phyloP scores from a whole-genome alignment of 2,329 filamentous ascomycete genomes.

The Trichoderma breve region DNA sequence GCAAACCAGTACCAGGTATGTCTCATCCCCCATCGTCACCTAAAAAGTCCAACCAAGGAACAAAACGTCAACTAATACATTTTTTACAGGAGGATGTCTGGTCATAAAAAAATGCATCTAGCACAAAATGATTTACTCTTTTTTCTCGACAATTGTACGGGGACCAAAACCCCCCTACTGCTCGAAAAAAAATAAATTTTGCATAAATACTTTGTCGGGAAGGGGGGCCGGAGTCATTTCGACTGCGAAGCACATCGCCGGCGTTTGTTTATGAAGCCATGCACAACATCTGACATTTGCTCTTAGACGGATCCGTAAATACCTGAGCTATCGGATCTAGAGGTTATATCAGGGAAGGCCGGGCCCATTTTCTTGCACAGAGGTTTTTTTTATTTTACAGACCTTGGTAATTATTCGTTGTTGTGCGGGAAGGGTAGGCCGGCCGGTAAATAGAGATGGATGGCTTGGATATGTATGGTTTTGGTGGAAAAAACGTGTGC shows the following conservation, averaged over 20 bases:
- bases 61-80: not conserved
- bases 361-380: not conserved
- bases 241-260: conserved; percentile 14
- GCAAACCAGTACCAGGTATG: conserved; percentile 92
- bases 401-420: not conserved
- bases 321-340: conserved; percentile 6
- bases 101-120: conserved; percentile 47
- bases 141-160: not conserved
- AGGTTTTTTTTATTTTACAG: not conserved
- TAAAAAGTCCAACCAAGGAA: not conserved
- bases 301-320: conserved; percentile 8
- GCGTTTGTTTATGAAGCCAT: conserved; percentile 13
- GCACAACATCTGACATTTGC: not conserved
- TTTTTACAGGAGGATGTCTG: conserved; percentile 64
- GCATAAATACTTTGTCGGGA: not conserved
- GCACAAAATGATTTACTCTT: not conserved
- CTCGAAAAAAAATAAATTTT: not conserved
- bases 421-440: not conserved
- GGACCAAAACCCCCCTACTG: not conserved
- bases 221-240: not conserved
- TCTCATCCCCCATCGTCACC: not conserved
- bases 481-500: not conserved
- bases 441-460: not conserved
- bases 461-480: conserved; percentile 13
- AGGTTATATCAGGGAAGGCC: conserved; percentile 3